Conservation (phyloP, 2,329 filamentous ascomycete species). For the Dryadomyces sulphureus region DNA sequence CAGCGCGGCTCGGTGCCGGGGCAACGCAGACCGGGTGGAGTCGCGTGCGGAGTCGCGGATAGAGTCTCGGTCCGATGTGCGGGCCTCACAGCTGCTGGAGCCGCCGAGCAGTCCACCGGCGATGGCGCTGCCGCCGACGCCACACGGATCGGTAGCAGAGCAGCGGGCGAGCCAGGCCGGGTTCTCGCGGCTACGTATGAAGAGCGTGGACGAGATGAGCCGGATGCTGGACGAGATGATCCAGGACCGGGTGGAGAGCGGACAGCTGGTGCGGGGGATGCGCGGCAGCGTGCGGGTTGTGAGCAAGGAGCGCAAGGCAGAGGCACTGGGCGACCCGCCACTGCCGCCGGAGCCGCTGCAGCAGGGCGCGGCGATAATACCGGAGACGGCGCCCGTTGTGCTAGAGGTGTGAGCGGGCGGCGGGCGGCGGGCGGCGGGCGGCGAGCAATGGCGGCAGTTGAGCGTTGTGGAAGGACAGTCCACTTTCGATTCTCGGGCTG, state of each 20-base stretch:
- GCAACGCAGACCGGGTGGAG: constrained; percentile 50
- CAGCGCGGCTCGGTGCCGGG: constrained; percentile 71
- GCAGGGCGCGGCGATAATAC: constrained; percentile 13
- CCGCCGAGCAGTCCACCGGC: constrained; percentile 14
- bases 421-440: not conserved
- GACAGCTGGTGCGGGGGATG: constrained; percentile 51
- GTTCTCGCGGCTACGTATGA: constrained; percentile 14
- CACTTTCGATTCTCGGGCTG: not conserved
- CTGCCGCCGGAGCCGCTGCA: constrained; percentile 12
- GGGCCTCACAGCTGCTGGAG: constrained; percentile 19
- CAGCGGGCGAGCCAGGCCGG: not conserved
- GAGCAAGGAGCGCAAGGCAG: constrained; percentile 25
- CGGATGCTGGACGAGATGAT: constrained; percentile 95
- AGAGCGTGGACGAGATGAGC: constrained; percentile 83
- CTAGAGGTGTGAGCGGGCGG: constrained; percentile 13
- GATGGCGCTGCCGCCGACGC: constrained; percentile 12
- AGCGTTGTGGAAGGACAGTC: not conserved
- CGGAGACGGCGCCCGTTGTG: constrained; percentile 14
- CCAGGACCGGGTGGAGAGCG: constrained; percentile 67
- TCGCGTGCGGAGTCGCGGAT: constrained; percentile 14
- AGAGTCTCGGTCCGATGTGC: constrained; percentile 14
- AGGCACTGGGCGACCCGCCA: constrained; percentile 3
- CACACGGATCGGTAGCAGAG: constrained; percentile 1
- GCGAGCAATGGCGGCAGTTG: too few relatives aligned
- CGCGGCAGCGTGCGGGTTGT: constrained; percentile 52